Evolutionary conservation across 2,329 filamentous ascomycete species (phyloP).

Genomic region (Xylariaceae sp.): DNA sequence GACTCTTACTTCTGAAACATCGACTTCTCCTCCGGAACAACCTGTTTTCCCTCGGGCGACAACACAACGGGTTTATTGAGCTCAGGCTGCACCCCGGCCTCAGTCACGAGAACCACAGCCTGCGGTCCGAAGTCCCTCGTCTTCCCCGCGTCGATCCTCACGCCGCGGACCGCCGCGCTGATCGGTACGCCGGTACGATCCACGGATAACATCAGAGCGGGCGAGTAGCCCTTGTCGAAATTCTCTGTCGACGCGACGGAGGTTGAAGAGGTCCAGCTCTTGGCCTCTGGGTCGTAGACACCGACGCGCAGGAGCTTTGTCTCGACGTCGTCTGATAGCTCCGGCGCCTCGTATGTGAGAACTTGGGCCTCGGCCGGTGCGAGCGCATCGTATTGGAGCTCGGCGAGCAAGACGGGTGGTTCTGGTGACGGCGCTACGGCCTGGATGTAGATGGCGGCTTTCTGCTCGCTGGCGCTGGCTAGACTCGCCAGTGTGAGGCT

Average conservation of each 20-base stretch:
- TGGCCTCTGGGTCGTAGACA: constrained; percentile 44
- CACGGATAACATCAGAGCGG: constrained; percentile 50
- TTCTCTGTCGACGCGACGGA: constrained; percentile 51
- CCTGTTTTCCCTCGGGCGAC: constrained; percentile 53
- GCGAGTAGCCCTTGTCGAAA: constrained; percentile 56
- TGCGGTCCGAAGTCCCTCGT: constrained; percentile 61
- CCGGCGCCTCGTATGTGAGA: constrained; percentile 51
- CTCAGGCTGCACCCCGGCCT: constrained; percentile 49
- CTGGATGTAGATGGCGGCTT: constrained; percentile 50
- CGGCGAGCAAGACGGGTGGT: constrained; percentile 45
- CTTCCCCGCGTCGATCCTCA: constrained; percentile 56
- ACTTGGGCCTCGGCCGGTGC: constrained; percentile 42
- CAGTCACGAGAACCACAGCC: constrained; percentile 45
- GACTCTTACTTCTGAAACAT: constrained; percentile 59
- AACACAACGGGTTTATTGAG: constrained; percentile 61
- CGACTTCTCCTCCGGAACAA: constrained; percentile 55
- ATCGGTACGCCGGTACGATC: constrained; percentile 40
- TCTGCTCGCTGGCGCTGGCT: constrained; percentile 36
- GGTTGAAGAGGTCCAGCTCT: constrained; percentile 49
- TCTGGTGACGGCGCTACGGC: constrained; percentile 36
- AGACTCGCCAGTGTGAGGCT: constrained; percentile 35
- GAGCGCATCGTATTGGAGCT: constrained; percentile 50
- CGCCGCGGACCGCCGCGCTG: constrained; percentile 50
- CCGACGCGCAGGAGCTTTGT: constrained; percentile 52
- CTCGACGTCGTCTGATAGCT: constrained; percentile 37